A percentile compares a stretch with the other conserved stretches of the same genome.
These are phyloP conservation scores for Xylaria cubensis DNA, from an alignment of 495 filamentous ascomycete species.

Conservation along the genomic window DNA sequence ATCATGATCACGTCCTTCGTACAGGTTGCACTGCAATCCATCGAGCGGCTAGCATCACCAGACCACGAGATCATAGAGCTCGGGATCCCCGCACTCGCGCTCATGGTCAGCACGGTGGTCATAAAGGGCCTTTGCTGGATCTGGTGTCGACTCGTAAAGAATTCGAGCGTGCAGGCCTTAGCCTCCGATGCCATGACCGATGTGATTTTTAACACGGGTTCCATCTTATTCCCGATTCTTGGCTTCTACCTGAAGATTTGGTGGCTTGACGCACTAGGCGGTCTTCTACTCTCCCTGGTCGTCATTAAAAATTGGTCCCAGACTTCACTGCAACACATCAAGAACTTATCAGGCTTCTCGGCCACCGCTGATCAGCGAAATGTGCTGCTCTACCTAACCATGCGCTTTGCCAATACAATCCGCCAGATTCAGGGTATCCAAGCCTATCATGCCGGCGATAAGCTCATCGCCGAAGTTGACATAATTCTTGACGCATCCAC, in stretches of 20 bases:
- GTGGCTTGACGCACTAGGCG: conserved; percentile 88
- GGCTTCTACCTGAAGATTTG: conserved; percentile 79
- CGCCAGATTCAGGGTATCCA: conserved; percentile 86
- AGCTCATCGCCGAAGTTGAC: conserved; percentile 81
- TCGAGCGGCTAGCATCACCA: conserved; percentile 66
- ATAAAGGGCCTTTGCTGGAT: conserved; percentile 87
- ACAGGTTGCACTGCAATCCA: conserved; percentile 79
- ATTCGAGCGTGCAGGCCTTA: conserved; percentile 86
- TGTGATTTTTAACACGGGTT: conserved; percentile 91
- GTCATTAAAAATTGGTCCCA: conserved; percentile 87
- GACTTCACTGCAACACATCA: conserved; percentile 79
- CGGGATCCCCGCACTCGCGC: conserved; percentile 72
- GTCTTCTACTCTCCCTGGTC: conserved; percentile 77
- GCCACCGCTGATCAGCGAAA: conserved; percentile 83
- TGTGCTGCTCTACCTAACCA: conserved; percentile 86
- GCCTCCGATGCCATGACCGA: conserved; percentile 52
- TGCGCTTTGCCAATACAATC: conserved; percentile 91
- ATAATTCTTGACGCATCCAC: conserved; percentile 83
- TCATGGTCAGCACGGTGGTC: conserved; percentile 83
- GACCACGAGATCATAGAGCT: conserved; percentile 76
- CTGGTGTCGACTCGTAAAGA: conserved; percentile 88
- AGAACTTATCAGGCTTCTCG: conserved; percentile 80
- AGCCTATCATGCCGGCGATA: conserved; percentile 89
- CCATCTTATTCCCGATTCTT: conserved; percentile 83
- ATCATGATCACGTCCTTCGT: conserved; percentile 89